A percentile compares a stretch with the other conserved stretches of the same genome.
Conservation (phyloP, 352 stramenopile species). For the Phytophthora vignae region DNA sequence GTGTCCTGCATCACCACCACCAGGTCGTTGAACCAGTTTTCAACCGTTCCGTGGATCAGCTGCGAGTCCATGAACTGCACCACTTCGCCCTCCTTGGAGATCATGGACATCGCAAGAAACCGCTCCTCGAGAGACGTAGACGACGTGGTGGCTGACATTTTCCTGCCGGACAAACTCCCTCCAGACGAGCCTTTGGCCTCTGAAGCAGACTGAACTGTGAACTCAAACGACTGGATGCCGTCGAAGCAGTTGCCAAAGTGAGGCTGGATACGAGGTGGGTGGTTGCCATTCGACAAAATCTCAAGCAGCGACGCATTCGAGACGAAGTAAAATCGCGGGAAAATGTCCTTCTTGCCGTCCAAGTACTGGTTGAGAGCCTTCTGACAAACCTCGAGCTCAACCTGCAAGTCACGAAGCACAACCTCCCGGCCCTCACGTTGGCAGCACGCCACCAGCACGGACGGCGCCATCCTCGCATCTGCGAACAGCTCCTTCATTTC, state of each 20-base stretch:
- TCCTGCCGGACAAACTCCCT: slow-evolving; percentile 23
- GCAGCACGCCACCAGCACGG: slow-evolving; percentile 79
- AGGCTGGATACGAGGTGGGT: slow-evolving; percentile 83
- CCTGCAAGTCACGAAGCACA: slow-evolving; percentile 82
- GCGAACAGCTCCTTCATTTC: slow-evolving; percentile 86
- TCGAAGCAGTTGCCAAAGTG: slow-evolving; percentile 94
- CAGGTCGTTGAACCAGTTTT: slow-evolving; percentile 96
- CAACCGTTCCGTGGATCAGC: slow-evolving; percentile 87
- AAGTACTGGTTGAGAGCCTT: slow-evolving; percentile 97
- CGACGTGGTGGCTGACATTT: slow-evolving; percentile 24
- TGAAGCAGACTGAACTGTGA: slow-evolving; percentile 43
- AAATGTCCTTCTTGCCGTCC: slow-evolving; percentile 97
- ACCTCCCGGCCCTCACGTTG: slow-evolving; percentile 81
- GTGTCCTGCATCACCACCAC: slow-evolving; percentile 95
- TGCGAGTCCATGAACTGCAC: slow-evolving; percentile 86
- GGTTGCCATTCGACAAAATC: slow-evolving; percentile 95
- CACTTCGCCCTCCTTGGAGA: slow-evolving; percentile 96
- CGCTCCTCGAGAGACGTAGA: slow-evolving; percentile 34
- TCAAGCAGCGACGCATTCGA: slow-evolving; percentile 95
- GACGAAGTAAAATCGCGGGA: slow-evolving; percentile 97
- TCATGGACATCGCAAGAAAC: slow-evolving; percentile 92
- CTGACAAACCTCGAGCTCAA: slow-evolving; percentile 95
- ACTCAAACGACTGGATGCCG: slow-evolving; percentile 86
- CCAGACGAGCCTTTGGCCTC: slow-evolving; percentile 3
- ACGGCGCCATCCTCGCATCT: slow-evolving; percentile 68